Conservation (phyloP, 768 basidiomycete genomes). For the Gyrodon lividus region DNA sequence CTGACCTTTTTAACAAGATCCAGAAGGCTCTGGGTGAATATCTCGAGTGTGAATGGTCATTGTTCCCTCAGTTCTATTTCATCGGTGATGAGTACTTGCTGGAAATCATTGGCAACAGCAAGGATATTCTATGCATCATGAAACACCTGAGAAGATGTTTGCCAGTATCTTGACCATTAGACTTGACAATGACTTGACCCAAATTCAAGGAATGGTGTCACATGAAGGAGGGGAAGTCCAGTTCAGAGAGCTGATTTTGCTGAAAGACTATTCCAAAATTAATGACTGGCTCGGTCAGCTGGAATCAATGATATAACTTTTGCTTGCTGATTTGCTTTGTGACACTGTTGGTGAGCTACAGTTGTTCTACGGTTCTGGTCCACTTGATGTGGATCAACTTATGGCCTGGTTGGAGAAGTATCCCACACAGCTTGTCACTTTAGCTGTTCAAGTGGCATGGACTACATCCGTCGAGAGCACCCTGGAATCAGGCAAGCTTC, state of each 20-base stretch:
- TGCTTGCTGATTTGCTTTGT: slow-evolving; percentile 78
- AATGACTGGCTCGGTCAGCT: slow-evolving; percentile 97
- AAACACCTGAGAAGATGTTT: slow-evolving; percentile 99
- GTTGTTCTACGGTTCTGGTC: slow-evolving; percentile 70
- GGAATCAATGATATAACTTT: slow-evolving; percentile 89
- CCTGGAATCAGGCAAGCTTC: slow-evolving; percentile 52
- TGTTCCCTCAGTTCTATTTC: slow-evolving; percentile 99
- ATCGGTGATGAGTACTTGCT: slow-evolving; percentile 98
- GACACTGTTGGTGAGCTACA: slow-evolving; percentile 80
- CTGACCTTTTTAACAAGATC: slow-evolving; percentile 95
- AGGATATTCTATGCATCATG: slow-evolving; percentile 96
- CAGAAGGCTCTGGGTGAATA: slow-evolving; percentile 99
- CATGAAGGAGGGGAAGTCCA: slow-evolving; percentile 92
- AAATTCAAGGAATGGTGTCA: slow-evolving; percentile 92
- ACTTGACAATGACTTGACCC: slow-evolving; percentile 83
- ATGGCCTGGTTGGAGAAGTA: slow-evolving; percentile 92
- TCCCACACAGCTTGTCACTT: slow-evolving; percentile 92
- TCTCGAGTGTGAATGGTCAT: slow-evolving; percentile 93
- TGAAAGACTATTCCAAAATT: slow-evolving; percentile 96
- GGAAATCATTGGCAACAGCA: slow-evolving; percentile 99
- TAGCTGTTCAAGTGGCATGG: slow-evolving; percentile 96
- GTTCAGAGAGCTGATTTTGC: slow-evolving; percentile 78
- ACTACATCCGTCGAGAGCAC: slow-evolving; percentile 77
- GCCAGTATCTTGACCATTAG: slow-evolving; percentile 90
- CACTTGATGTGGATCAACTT: slow-evolving; percentile 64